Conservation (phyloP, 2,329 filamentous ascomycete genomes). For the Akanthomyces dipterigenus region DNA sequence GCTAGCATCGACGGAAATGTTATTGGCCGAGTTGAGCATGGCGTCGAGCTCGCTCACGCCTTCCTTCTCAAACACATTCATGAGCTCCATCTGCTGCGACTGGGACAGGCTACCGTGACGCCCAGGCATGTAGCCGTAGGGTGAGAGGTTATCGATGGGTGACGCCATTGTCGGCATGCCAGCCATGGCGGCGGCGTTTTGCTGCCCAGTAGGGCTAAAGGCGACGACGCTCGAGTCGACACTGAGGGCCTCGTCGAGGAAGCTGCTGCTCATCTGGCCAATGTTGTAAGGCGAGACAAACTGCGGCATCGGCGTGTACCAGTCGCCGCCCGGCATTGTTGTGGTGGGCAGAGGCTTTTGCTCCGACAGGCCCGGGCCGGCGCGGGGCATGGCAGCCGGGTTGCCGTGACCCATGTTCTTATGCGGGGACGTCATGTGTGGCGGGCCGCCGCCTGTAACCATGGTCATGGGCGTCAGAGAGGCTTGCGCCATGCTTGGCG, state of each 20-base stretch:
- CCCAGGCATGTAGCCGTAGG: constrained; percentile 31
- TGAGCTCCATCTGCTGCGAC: constrained; percentile 75
- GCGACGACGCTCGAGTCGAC: constrained; percentile 24
- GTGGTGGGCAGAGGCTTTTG: constrained; percentile 38
- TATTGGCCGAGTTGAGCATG: constrained; percentile 40
- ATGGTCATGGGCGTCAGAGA: neutral
- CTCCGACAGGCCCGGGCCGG: constrained; percentile 27
- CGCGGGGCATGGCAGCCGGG: constrained; percentile 35
- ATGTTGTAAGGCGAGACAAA: constrained; percentile 49
- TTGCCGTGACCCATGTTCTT: constrained; percentile 23
- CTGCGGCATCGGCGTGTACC: constrained; percentile 47
- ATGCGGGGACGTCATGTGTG: constrained; percentile 26
- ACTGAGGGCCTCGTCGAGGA: constrained; percentile 29
- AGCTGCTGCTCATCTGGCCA: constrained; percentile 34
- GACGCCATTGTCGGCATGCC: constrained; percentile 25
- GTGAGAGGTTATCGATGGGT: constrained; percentile 8
- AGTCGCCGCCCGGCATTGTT: constrained; percentile 38
- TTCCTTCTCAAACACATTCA: constrained; percentile 70
- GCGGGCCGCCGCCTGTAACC: neutral
- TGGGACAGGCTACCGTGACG: constrained; percentile 67
- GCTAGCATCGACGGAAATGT: constrained; percentile 21
- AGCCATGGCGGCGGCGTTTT: neutral
- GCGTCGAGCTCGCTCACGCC: constrained; percentile 56
- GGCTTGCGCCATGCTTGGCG: constrained; percentile 22
- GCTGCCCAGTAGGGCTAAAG: constrained; percentile 21